Conservation (phyloP, 805 yeast genomes). For the Yamadazyma kitorensis region DNA sequence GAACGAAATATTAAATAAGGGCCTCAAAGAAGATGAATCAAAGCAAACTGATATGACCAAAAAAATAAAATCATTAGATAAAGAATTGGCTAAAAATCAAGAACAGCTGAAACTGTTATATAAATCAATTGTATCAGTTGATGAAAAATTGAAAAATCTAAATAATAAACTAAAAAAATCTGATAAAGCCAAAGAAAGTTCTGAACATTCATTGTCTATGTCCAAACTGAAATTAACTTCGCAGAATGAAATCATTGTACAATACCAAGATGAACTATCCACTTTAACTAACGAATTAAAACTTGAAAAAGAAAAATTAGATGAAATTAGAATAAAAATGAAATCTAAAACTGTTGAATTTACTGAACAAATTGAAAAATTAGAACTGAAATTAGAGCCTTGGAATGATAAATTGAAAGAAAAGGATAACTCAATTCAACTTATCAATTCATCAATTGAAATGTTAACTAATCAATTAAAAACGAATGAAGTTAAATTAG, state of each 20-base stretch:
- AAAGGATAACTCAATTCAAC: constrained; percentile 60
- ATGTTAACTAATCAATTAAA: constrained; percentile 49
- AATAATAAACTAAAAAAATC: constrained; percentile 57
- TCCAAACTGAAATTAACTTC: constrained; percentile 46
- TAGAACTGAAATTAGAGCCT: constrained; percentile 74
- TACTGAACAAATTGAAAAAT: constrained; percentile 58
- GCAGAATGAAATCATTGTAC: constrained; percentile 42
- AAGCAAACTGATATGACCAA: constrained; percentile 28
- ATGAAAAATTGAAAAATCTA: constrained; percentile 73
- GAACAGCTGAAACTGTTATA: constrained; percentile 31
- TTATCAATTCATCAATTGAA: constrained; percentile 64
- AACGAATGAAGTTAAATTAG: constrained; percentile 37
- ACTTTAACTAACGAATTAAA: constrained; percentile 45
- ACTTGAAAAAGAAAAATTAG: constrained; percentile 55
- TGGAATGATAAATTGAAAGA: constrained; percentile 69
- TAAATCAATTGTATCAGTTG: constrained; percentile 61
- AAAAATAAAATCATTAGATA: constrained; percentile 14
- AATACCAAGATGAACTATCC: constrained; percentile 43
- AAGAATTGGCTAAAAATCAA: constrained; percentile 17
- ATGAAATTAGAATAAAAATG: constrained; percentile 60
- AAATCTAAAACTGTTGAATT: constrained; percentile 71
- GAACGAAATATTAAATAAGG: constrained; percentile 23
- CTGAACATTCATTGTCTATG: constrained; percentile 43
- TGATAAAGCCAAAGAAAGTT: constrained; percentile 49
- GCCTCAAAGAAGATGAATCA: constrained; percentile 27